Evolutionary conservation across 306 rosid species (phyloP).

Genomic region (Psophocarpus tetragonolobus): DNA sequence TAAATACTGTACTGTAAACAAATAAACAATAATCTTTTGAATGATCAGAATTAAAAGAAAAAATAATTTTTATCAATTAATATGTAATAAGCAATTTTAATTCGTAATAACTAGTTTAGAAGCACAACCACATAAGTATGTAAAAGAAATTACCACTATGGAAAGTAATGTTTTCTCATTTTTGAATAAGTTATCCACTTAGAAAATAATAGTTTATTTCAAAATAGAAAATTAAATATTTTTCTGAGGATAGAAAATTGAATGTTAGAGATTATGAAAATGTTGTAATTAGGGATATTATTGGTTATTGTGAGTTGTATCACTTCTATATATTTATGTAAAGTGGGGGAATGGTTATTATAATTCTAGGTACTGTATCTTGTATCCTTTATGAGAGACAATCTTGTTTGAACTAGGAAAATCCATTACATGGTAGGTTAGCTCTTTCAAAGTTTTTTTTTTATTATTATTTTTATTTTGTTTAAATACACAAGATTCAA

Average conservation of each 20-base stretch:
- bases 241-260: too few relatives aligned
- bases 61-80: not conserved
- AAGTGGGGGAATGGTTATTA: not conserved
- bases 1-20: not conserved
- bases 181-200: not conserved
- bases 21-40: not conserved
- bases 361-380: not conserved
- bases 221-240: not conserved
- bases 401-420: not conserved
- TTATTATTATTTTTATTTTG: too few relatives aligned
- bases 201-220: not conserved
- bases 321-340: not conserved
- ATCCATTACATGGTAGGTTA: not conserved
- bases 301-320: not conserved
- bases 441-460: not conserved
- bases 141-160: not conserved
- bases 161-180: not conserved
- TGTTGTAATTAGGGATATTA: not conserved
- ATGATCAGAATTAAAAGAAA: not conserved
- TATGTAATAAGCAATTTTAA: not conserved
- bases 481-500: not conserved
- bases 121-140: not conserved
- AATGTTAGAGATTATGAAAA: not conserved
- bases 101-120: not conserved
- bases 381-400: not conserved